Evolutionary conservation across 1,139 yeast species (phyloP), one percentile per base, ranked within the genome.

Genomic region (Pichia sp.): DNA sequence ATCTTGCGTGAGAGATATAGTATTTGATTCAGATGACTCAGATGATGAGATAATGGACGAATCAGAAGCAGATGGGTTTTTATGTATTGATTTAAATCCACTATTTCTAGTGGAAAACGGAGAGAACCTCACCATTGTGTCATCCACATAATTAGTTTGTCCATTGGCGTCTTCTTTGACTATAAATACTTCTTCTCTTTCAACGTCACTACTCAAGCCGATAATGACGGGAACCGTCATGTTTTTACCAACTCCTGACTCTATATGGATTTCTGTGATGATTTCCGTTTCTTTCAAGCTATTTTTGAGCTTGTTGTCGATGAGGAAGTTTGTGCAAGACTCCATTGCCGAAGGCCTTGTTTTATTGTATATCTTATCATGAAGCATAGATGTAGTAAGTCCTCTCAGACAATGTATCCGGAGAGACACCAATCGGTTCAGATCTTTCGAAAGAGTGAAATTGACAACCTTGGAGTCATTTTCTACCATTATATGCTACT

Each of bases 361-460:
- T 16, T 11, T 26, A 26, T 33, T 27, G 16, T 37, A 40, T 10
- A 44, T 41, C 6, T 36, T 39, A 7, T 37, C 31, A 27, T 40
- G 42, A 5, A 50, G 27, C 5, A 41, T 23, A 1, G 46, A 38
- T 4, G 51, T 33, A 2, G 48, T 37, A 11, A 50, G n/a, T 27
- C 53, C 53, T 10, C 27, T 38, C 3, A 50, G 29, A 3, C 37
- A 29, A 10, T 47, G 45, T 31, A 50, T 34, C 29, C 45, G 47
- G 8, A 50, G 27, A 27, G 38, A 61, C 47, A 81, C 66, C 0
- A 86, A 86, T 2, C 73, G 62, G 32, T 73, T 69, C 28, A 88
- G 64, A 57, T 87, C 95, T 53, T 81, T 80, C 2, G 95, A 82
- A 8, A 83, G 72, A 44, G 87, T 87, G 62, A 85, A 86, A 40